Evolutionary conservation across 345 rosid species (phyloP).

Genomic region (Barbarea vulgaris): DNA sequence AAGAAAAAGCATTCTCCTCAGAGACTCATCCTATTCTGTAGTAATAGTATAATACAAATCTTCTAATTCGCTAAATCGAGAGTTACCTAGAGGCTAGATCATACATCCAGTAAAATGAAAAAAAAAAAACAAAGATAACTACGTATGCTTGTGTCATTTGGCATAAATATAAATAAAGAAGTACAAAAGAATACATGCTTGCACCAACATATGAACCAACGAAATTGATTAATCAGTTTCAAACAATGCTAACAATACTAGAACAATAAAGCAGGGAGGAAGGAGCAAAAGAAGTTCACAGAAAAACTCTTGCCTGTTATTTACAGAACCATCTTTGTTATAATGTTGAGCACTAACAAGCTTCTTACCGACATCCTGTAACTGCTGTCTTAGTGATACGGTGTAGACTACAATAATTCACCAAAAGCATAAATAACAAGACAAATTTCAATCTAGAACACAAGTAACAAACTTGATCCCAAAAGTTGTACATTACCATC

Average conservation of each 20-base stretch:
- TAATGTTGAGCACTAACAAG: slow-evolving; percentile 88
- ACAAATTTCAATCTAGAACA: slow-evolving; percentile 23
- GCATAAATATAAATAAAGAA: slow-evolving; percentile 1
- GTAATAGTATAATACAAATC: too few species aligned
- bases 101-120: background rate
- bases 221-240: background rate
- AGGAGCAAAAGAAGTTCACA: background rate
- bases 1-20: background rate
- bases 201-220: background rate
- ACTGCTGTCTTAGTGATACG: slow-evolving; percentile 94
- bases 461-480: background rate
- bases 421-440: slow-evolving; percentile 30
- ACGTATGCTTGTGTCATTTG: background rate
- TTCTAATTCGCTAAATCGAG: background rate
- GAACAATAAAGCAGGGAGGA: background rate
- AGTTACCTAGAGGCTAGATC: slow-evolving; percentile 1
- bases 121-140: background rate
- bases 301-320: slow-evolving; percentile 65
- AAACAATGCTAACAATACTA: background rate
- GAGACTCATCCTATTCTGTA: background rate
- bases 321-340: slow-evolving; percentile 93
- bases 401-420: slow-evolving; percentile 80
- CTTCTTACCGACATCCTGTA: slow-evolving; percentile 94
- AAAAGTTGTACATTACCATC: slow-evolving; percentile 65
- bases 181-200: background rate